phyloP scores from a whole-genome alignment of 768 basidiomycete species.

The Leucocoprinus leucothites region DNA sequence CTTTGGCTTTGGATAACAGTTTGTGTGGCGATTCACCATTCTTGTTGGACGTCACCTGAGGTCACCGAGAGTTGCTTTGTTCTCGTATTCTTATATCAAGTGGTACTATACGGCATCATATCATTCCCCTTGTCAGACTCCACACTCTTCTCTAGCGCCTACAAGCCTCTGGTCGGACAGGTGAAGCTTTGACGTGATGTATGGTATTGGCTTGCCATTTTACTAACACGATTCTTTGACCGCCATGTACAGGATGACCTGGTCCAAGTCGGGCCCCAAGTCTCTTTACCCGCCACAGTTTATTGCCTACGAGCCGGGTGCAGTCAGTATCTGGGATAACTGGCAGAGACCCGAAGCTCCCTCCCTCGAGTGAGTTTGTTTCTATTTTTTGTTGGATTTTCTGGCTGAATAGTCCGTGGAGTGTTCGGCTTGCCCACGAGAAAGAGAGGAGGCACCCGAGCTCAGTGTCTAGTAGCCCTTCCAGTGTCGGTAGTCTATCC shows the following conservation, averaged over 20 bases:
- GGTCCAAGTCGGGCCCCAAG: background rate
- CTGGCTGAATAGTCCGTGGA: background rate
- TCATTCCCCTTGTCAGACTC: too few species aligned
- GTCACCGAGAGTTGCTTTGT: too few species aligned
- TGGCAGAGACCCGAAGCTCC: background rate
- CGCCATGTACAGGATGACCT: background rate
- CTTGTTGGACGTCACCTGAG: background rate
- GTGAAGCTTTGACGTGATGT: too few species aligned
- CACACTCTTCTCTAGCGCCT: too few species aligned
- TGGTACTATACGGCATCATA: too few species aligned
- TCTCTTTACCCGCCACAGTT: conserved; percentile 4
- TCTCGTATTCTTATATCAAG: too few species aligned
- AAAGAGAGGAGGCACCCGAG: background rate
- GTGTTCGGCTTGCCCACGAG: conserved; percentile 4
- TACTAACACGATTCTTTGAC: too few species aligned
- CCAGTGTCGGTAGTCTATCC: background rate
- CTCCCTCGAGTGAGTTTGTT: conserved; percentile 6
- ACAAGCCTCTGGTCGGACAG: too few species aligned
- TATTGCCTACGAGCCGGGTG: background rate
- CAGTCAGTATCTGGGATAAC: background rate
- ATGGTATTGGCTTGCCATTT: too few species aligned
- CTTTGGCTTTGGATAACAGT: background rate
- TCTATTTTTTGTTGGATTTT: background rate
- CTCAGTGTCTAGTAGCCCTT: background rate
- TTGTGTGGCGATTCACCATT: background rate